These are phyloP conservation scores for Ochetophila trinervis DNA, from an alignment of 306 rosid species.

Conservation along the genomic window DNA sequence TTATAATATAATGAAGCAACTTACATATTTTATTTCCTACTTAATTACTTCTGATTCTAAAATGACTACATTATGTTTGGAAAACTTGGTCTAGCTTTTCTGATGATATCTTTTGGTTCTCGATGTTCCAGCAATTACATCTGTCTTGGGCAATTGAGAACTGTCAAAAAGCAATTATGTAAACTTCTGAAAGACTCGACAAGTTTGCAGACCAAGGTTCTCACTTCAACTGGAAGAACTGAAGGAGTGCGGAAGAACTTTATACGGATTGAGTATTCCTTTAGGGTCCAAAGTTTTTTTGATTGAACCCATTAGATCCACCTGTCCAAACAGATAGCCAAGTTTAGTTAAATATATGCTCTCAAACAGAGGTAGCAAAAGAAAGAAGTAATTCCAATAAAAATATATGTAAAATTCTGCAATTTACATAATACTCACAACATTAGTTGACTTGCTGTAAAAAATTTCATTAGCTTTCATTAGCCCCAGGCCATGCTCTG, in stretches of 20 bases:
- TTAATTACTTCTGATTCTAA: not conserved
- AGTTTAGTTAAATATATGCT: not conserved
- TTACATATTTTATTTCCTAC: not conserved
- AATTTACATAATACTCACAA: conserved; percentile 48
- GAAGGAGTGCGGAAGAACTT: conserved; percentile 72
- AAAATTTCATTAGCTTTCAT: conserved; percentile 85
- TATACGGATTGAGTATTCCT: conserved; percentile 90
- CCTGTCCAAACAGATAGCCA: conserved; percentile 45
- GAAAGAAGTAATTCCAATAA: not conserved
- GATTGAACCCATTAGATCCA: conserved; percentile 74
- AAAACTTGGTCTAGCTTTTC: too few species aligned
- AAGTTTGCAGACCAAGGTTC: conserved; percentile 16
- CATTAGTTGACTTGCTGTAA: conserved; percentile 70
- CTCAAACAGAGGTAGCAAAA: not conserved
- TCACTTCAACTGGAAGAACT: conserved; percentile 26
- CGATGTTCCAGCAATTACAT: too few species aligned
- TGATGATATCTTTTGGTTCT: not conserved
- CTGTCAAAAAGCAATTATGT: not conserved
- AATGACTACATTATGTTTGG: not conserved
- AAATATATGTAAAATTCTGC: not conserved
- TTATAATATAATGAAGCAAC: too few species aligned
- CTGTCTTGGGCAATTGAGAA: not conserved
- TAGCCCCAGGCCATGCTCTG: conserved; percentile 91
- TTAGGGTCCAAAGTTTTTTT: conserved; percentile 85
- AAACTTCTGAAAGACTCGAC: not conserved